Evolutionary conservation across 305 asterid genomes (phyloP), one percentile per base, ranked within the genome.

Genomic region (Solanum hybrid): DNA sequence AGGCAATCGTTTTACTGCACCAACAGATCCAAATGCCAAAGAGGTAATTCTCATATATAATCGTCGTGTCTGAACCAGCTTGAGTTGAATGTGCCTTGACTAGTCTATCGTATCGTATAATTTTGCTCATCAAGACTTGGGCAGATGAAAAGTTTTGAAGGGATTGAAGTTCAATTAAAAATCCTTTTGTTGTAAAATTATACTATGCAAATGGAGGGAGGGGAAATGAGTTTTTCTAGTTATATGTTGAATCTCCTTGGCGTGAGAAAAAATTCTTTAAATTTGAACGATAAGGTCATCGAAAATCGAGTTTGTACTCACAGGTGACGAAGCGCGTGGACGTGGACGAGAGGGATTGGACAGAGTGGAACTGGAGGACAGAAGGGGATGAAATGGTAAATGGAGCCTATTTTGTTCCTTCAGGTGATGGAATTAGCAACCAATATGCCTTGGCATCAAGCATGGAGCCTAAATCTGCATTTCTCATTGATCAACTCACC

Each of bases 341-440:
- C 64, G 88, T 94, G 22, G 89, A 82, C 3, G 95, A 94, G 84
- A 93, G 92, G 86, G 93, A 91, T 78, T 95, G 98, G 98, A 91
- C 94, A 16, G 88, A 89, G 13, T 95, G 98, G 98, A 95, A 95
- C 38, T 95, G 98, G 98, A 93, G 96, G 92, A 92, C 96, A 13
- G 93, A 94, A 2, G 98, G 98, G 69, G 98, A 95, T 89, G 42
- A 93, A 78, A 42, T 95, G 95, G 93, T 88, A 14, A 95, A 95
- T 81, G 98, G 98, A 5, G 98, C 98, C 5, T 95, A 91, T 88
- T 95, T 95, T 78, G 98, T 95, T 86, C 96, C 97, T 26, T 95
- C 98, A 0, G 98, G 98, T 34, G 93, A 88, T 34, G 98, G 94
- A 72, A 90, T 92, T 24, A 92, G 92, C 36, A 46, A 90, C 94